Percentiles rank a stretch among this genome's conserved stretches.
Conservation (phyloP, 345 rosid species). For the Sapria himalayana region DNA sequence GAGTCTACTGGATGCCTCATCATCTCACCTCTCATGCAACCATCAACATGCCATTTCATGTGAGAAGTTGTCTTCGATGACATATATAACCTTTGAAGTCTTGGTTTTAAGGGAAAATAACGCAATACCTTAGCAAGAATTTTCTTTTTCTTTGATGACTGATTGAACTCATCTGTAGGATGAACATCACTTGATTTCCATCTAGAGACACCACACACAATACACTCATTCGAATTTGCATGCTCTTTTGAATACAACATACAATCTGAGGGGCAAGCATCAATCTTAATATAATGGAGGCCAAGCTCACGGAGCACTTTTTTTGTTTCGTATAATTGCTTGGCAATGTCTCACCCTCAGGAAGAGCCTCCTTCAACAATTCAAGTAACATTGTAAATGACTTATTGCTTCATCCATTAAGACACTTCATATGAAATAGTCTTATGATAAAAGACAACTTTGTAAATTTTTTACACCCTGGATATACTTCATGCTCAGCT, state of each 20-base stretch:
- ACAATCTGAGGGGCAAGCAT: conserved; percentile 3
- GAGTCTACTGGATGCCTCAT: not conserved
- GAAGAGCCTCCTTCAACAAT: not conserved
- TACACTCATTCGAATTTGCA: not conserved
- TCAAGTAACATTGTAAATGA: not conserved
- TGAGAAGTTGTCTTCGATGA: not conserved
- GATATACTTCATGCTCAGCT: not conserved
- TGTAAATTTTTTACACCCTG: not conserved
- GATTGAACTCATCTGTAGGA: not conserved
- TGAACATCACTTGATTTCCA: not conserved
- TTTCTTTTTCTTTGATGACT: not conserved
- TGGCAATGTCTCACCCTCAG: not conserved
- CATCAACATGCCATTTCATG: conserved; percentile 1
- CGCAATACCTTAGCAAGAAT: not conserved
- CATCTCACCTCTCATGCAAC: not conserved
- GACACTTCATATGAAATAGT: conserved; percentile 2
- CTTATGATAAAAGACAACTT: conserved; percentile 1
- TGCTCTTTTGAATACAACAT: not conserved
- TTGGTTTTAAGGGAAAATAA: not conserved
- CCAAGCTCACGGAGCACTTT: not conserved
- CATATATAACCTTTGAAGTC: not conserved
- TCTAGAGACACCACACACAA: not conserved
- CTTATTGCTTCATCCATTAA: not conserved
- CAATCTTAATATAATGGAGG: conserved; percentile 3
- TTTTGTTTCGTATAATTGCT: not conserved